phyloP scores from a whole-genome alignment of 148 eudicot species.

The Heliamphora exappendiculata region DNA sequence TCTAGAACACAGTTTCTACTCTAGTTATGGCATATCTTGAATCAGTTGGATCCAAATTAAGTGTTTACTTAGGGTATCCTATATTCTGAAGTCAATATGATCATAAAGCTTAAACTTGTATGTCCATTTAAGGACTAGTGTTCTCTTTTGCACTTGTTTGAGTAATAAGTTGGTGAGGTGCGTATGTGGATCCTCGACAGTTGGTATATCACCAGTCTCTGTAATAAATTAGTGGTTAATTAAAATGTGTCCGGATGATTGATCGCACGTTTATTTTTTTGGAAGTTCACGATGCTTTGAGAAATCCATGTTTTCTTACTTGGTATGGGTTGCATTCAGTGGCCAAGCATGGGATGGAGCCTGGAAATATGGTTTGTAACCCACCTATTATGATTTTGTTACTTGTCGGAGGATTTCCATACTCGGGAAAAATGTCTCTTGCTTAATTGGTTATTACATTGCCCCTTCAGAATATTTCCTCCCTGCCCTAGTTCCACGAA shows the following conservation, averaged over 20 bases:
- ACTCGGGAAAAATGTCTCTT: not conserved
- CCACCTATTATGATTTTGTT: not conserved
- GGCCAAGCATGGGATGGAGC: not conserved
- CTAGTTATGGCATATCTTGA: not conserved
- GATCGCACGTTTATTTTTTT: not conserved
- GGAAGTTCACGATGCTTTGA: not conserved
- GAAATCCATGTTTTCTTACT: not conserved
- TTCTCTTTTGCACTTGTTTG: not conserved
- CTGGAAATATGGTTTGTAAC: not conserved
- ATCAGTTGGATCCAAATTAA: not conserved
- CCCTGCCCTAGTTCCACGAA: not conserved
- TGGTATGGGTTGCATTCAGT: not conserved
- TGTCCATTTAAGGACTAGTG: not conserved
- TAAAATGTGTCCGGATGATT: not conserved
- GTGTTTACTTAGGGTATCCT: not conserved
- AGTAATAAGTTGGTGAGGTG: not conserved
- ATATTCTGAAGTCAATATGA: no score
- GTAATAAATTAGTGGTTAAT: not conserved
- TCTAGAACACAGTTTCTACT: not conserved
- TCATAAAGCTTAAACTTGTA: not conserved
- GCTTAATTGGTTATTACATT: not conserved
- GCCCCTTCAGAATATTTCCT: not conserved
- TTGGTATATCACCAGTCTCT: no score
- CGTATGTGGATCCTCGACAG: not conserved
- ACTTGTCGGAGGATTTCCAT: not conserved